These are phyloP conservation scores for Cryphonectria naterciae DNA, from an alignment of 2,329 filamentous ascomycete genomes.

Conservation along the genomic window DNA sequence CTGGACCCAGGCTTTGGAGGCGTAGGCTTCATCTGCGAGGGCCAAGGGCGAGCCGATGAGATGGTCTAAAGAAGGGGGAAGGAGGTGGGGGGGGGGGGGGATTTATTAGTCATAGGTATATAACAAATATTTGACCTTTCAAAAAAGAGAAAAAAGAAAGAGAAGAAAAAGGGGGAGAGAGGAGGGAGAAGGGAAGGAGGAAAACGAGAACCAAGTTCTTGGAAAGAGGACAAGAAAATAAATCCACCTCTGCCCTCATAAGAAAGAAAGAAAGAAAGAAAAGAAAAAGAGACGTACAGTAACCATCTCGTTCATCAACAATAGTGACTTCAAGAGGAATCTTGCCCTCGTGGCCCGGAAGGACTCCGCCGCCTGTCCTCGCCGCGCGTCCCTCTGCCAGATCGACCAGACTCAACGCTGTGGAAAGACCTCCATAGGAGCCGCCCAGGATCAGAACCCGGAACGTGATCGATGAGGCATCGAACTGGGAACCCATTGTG, in stretches of 20 bases:
- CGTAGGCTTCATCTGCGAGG: conserved; percentile 65
- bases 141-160: neutral
- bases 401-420: conserved; percentile 69
- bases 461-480: conserved; percentile 41
- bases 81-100: neutral
- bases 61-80: conserved; percentile 59
- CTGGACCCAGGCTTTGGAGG: conserved; percentile 70
- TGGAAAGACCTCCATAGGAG: conserved; percentile 72
- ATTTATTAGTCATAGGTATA: no score
- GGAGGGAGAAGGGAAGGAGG: no score
- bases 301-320: conserved; percentile 82
- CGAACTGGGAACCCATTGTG: conserved; percentile 25
- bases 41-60: conserved; percentile 76
- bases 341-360: conserved; percentile 33
- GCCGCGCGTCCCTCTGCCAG: conserved; percentile 60
- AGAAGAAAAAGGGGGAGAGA: conserved; percentile 1
- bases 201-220: no score
- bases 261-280: neutral
- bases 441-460: conserved; percentile 71
- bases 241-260: no score
- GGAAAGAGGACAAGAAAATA: no score
- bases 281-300: conserved; percentile 58
- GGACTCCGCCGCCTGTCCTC: conserved; percentile 44
- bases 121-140: no score
- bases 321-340: conserved; percentile 71